Evolutionary conservation across 2,329 filamentous ascomycete species (phyloP), one percentile per base, ranked within the genome.

Genomic region (Xylaria sp.): DNA sequence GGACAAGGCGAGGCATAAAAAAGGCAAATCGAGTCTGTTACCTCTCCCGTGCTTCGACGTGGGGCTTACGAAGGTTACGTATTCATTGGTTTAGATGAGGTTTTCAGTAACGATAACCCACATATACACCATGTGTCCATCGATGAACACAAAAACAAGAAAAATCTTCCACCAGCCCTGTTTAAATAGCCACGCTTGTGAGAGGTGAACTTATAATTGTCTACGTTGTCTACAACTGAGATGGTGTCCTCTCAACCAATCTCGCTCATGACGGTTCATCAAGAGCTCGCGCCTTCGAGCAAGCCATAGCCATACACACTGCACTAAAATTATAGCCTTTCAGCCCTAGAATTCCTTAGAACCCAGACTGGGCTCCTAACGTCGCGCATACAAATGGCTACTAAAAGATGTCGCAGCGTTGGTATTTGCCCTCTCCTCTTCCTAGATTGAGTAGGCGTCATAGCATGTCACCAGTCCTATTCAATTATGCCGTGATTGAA

Each of bases 51-150:
- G 60, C 57, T 55, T 66, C 51, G 60, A 70, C 65, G 67, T 60
- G 69, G 66, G 63, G 64, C 57, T 71, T 68, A 73, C 70, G 70
- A 73, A 70, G 65, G 66, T 72, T 67, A 72, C 67, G 69, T 61
- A 63, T 61, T 65, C 68, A 71, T 70, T 68, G 69, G 67, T 71
- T 69, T 56, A 59, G 46, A 59, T 17, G 64, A 65, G 66, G 67
- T 70, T 68, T 66, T 55, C 56, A 33, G 23, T 60, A 31, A 68
- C 65, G 60, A 68, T 59, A 61, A 65, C 43, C 45, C 38, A 47
- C 65, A 57, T 67, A 63, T 67, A 68, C 61, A 69, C 65, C 65
- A 59, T 67, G 56, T 65, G 63, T 70, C 67, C 57, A 65, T 71
- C 65, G 66, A 71, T 65, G 65, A 63, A 65, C 51, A 60, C 40